Conservation (phyloP, 2,329 filamentous ascomycete species). For the Aulographum hederae region DNA sequence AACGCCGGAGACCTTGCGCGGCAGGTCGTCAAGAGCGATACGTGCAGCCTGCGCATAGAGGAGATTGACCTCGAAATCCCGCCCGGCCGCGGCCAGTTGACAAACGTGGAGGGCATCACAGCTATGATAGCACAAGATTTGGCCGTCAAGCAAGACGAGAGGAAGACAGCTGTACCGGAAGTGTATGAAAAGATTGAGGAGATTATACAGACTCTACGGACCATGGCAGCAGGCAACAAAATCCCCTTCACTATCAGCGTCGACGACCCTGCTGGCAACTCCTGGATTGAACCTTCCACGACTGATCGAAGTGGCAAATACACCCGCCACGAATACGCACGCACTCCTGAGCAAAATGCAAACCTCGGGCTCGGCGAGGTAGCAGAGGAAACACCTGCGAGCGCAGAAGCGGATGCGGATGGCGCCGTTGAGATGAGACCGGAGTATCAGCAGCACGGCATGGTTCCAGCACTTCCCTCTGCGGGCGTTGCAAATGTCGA, state of each 20-base stretch:
- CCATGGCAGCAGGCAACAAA: slow-evolving; percentile 56
- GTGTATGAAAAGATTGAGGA: slow-evolving; percentile 60
- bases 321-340: slow-evolving; percentile 65
- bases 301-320: slow-evolving; percentile 68
- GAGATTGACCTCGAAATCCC: slow-evolving; percentile 90
- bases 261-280: slow-evolving; percentile 89
- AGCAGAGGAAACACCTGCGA: slow-evolving; percentile 13
- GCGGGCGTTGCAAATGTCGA: slow-evolving; percentile 22
- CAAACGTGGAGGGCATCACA: slow-evolving; percentile 82
- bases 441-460: slow-evolving; percentile 30
- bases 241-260: slow-evolving; percentile 81
- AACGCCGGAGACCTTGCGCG: slow-evolving; percentile 56
- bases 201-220: slow-evolving; percentile 53
- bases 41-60: slow-evolving; percentile 68
- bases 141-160: slow-evolving; percentile 60
- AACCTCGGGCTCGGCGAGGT: slow-evolving; percentile 51
- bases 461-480: slow-evolving; percentile 23
- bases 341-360: slow-evolving; percentile 74
- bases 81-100: slow-evolving; percentile 73
- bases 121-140: slow-evolving; percentile 64
- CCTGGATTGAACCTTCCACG: slow-evolving; percentile 80
- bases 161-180: slow-evolving; percentile 62
- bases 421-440: slow-evolving; percentile 30
- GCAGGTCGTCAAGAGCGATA: slow-evolving; percentile 85
- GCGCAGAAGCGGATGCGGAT: slow-evolving; percentile 15